Percentiles rank a stretch among this genome's conserved stretches.
Conservation (phyloP, 345 rosid genomes). For the Rhodomyrtus tomentosa region DNA sequence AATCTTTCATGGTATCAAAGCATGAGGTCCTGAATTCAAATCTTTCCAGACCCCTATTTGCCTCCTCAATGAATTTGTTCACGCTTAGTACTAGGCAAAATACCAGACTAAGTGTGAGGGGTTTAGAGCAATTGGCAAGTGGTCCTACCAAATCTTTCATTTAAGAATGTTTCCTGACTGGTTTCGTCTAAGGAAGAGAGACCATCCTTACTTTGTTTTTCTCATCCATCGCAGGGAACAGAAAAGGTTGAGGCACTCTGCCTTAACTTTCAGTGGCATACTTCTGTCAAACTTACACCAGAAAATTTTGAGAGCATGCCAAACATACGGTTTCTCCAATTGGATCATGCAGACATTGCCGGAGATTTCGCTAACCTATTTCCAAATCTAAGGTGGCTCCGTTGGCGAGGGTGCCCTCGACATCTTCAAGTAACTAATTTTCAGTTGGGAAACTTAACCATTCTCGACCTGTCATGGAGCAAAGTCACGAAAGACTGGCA, state of each 20-base stretch:
- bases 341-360: not conserved
- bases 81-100: too few species aligned
- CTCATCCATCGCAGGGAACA: not conserved
- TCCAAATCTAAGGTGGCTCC: not conserved
- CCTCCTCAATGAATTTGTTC: too few species aligned
- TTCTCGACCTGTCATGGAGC: not conserved
- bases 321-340: not conserved
- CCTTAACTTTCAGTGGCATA: not conserved
- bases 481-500: not conserved
- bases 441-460: not conserved
- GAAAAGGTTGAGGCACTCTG: not conserved
- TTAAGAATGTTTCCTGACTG: not conserved
- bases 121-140: too few species aligned
- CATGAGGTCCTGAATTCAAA: too few species aligned
- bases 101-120: too few species aligned
- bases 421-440: not conserved
- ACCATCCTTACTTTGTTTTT: not conserved
- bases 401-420: not conserved
- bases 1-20: too few species aligned
- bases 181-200: not conserved
- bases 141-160: too few species aligned
- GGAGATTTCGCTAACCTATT: accelerated
- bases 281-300: not conserved
- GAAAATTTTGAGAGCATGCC: not conserved
- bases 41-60: too few species aligned